Evolutionary conservation across 2,329 filamentous ascomycete genomes (phyloP), one percentile per base, ranked within the genome.

Genomic region (Neoscytalidium dimidiatum): DNA sequence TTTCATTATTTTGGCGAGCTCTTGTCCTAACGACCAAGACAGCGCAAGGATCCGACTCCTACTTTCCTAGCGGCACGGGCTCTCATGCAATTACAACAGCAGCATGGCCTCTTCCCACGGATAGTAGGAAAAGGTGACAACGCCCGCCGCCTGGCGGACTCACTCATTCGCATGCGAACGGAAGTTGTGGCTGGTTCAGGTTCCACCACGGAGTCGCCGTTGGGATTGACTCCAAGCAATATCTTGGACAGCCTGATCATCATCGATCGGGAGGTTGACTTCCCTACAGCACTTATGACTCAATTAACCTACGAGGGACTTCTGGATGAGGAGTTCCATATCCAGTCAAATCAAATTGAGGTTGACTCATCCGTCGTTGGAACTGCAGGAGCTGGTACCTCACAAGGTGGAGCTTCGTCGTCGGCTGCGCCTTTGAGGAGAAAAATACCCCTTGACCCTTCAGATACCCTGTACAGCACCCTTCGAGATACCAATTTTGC

Each of bases 81-180:
- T 23, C 84, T 99, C 68, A 99, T 99, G 95, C 88, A 90, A 35
- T 88, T 99, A 67, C 95, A 99, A 76, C 90, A 92, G 74, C 90
- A 90, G 71, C 90, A 97, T 79, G 96, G 95, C 2, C 86, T 99
- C 13, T 98, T 99, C 70, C 96, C 95, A 28, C 88, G 94, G 14
- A 95, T 99, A 66, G 89, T 96, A 52, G 95, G 95, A 29, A 98
- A 99, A 79, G 95, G 95, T 21, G 94, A 99, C 71, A 94, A 97
- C 76, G 94, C 93, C 38, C 94, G 94, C 74, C 88, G 89, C 57
- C 86, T 99, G 2, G 91, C 93, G 49, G 94, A 98, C 73, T 83
- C 97, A 11, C 85, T 99, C 8, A 84, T 91, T 52, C 91, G 93
- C 33, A 97, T 97, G 92, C 90, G 94, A 68, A 93, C 94, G 73